Base-by-base conservation (phyloP, 2,329 filamentous ascomycete genomes). In the Apiospora pterosperma region DNA sequence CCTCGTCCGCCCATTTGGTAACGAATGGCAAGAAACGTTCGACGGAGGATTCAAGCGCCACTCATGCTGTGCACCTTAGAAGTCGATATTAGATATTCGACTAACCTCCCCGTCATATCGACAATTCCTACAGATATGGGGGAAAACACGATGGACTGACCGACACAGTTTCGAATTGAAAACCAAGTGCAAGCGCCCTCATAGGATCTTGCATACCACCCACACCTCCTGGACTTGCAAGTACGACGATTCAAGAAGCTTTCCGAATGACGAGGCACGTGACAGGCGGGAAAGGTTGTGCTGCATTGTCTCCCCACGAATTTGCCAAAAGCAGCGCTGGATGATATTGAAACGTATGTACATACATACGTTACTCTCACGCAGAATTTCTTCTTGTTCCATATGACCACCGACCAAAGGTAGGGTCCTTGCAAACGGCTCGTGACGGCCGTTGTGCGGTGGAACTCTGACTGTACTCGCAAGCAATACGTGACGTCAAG, bases 161-260 rank as follows among this genome's bases (percentile, higher is more conserved):
- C n/a, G 19, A 34, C 48, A 34, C 48, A 21, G 25, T 55, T 34
- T 34, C 16, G 16, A 11, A 10, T n/a, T 16, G 28, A 5, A 55
- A 55, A n/a, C 12, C 48, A 55, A 28, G 28, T 52, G 25, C 44
- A 52, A 16, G 23, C 23, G 23, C 25, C 44, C 12, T 52, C 44
- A 19, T 16, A 16, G 31, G 19, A 52, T 52, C 44, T 19, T 52
- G 25, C 44, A 52, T 52, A 34, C 48, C 48, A 55, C 48, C 48
- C 48, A 55, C 48, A 55, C 28, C 5, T 55, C n/a, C n/a, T n/a
- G n/a, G n/a, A n/a, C n/a, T n/a, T n/a, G n/a, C n/a, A n/a, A n/a
- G n/a, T n/a, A n/a, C n/a, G 48, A 34, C 48, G 48, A 55, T 55
- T 55, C 48, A 55, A 34, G 48, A 55, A 55, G 48, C 48, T 55